Evolutionary conservation across 1,284 basidiomycete genomes (phyloP).

Genomic region (Termitomyces sp.): DNA sequence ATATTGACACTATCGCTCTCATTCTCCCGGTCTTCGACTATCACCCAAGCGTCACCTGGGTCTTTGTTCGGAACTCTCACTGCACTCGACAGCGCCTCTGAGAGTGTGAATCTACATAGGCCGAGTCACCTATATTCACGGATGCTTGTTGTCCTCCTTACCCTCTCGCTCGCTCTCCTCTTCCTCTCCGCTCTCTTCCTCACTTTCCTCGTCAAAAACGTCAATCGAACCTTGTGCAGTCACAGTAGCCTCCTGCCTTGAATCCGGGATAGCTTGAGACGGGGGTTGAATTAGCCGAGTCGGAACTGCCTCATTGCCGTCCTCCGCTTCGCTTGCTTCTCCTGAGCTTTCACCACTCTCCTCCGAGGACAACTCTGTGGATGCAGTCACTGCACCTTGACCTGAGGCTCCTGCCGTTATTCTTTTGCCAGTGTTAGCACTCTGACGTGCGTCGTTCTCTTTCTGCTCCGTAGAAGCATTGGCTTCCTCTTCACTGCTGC

Average conservation of each 20-base stretch:
- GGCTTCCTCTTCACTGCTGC: background rate
- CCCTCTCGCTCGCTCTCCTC: background rate
- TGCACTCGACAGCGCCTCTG: background rate
- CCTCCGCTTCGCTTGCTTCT: background rate
- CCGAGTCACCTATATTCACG: no score
- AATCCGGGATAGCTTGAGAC: background rate
- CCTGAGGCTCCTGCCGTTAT: background rate
- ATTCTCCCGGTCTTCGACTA: no score
- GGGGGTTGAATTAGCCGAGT: background rate
- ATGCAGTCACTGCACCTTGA: background rate
- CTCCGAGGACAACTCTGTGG: constrained; percentile 21
- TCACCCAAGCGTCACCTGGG: no score
- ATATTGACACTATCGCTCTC: no score
- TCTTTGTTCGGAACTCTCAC: background rate
- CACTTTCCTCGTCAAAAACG: constrained; percentile 9
- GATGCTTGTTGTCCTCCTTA: background rate
- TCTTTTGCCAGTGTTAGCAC: background rate
- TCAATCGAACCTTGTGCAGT: background rate
- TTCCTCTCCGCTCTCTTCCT: constrained; percentile 21
- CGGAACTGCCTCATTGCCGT: background rate
- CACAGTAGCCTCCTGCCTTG: background rate
- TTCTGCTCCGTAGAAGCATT: background rate
- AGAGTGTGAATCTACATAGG: no score
- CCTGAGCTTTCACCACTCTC: constrained; percentile 30
- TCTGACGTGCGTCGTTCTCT: background rate